Percentiles rank a stretch among this genome's conserved stretches.
phyloP scores from a whole-genome alignment of 257 asterid species.

The Solanum ossicruentum region DNA sequence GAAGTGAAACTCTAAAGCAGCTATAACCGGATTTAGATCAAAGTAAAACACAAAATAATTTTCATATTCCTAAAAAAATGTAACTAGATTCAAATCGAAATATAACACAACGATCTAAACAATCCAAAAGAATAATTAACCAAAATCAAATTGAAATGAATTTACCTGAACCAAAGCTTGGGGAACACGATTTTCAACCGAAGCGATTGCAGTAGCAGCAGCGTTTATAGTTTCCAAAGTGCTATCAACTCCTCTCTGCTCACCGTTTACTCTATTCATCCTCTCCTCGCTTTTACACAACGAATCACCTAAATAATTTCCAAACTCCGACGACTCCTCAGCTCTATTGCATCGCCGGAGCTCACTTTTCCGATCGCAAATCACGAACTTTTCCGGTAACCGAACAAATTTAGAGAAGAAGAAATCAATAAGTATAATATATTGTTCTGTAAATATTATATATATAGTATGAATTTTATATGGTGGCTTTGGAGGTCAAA shows the following conservation, averaged over 20 bases:
- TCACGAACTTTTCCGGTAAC: constrained; percentile 3
- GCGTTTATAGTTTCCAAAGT: constrained; percentile 77
- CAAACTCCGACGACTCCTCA: not conserved
- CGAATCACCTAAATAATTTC: not conserved
- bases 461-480: constrained; percentile 3
- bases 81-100: not conserved
- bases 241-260: constrained; percentile 25
- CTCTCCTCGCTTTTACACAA: not conserved
- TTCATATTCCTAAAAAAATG: not conserved
- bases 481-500: constrained; percentile 48
- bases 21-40: not conserved
- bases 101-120: not conserved
- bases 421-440: not conserved
- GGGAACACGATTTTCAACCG: constrained; percentile 43
- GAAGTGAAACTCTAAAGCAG: not conserved
- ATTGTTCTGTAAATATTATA: not conserved
- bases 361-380: not conserved
- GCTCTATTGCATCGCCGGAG: not conserved
- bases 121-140: not conserved
- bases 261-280: constrained; percentile 7
- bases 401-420: constrained; percentile 1
- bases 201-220: constrained; percentile 88
- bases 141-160: not conserved
- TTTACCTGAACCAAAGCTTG: not conserved
- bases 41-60: not conserved